Conservation (phyloP, 176 grass and related monocot species). For the Cenchrus purpureus region DNA sequence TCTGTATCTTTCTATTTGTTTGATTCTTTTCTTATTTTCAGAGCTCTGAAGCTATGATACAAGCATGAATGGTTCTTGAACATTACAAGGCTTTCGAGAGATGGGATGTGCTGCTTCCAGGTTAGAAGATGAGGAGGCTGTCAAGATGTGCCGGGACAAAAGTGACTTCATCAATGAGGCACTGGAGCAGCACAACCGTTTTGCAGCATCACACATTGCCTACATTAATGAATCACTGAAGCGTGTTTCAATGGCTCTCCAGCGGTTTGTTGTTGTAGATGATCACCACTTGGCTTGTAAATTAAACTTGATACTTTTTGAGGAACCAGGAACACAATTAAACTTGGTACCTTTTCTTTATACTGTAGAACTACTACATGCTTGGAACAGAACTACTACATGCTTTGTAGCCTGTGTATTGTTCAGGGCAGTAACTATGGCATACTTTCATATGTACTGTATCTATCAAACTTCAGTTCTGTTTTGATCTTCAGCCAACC, state of each 20-base stretch:
- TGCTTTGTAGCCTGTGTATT: no score
- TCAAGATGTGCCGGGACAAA: constrained; percentile 87
- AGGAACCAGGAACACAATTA: no score
- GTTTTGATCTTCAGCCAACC: no score
- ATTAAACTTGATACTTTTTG: no score
- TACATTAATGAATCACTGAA: constrained; percentile 87
- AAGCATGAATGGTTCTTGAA: constrained; percentile 71
- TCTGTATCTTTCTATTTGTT: neutral
- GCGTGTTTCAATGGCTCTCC: constrained; percentile 19
- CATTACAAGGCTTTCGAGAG: constrained; percentile 57
- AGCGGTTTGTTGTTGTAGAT: constrained; percentile 69
- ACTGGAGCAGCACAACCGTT: constrained; percentile 72
- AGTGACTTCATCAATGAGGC: constrained; percentile 94
- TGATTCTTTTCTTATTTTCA: neutral
- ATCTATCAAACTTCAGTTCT: no score
- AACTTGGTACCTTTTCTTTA: no score
- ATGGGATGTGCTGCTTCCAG: constrained; percentile 99
- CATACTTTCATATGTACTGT: no score
- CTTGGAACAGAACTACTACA: no score
- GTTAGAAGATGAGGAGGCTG: constrained; percentile 95
- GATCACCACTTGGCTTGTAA: constrained; percentile 32
- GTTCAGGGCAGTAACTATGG: no score
- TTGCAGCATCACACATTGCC: constrained; percentile 75
- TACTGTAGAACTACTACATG: no score
- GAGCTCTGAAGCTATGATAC: constrained; percentile 31